Evolutionary conservation across 202 grass and related monocot genomes (phyloP).

Genomic region (Panicum virgatum): DNA sequence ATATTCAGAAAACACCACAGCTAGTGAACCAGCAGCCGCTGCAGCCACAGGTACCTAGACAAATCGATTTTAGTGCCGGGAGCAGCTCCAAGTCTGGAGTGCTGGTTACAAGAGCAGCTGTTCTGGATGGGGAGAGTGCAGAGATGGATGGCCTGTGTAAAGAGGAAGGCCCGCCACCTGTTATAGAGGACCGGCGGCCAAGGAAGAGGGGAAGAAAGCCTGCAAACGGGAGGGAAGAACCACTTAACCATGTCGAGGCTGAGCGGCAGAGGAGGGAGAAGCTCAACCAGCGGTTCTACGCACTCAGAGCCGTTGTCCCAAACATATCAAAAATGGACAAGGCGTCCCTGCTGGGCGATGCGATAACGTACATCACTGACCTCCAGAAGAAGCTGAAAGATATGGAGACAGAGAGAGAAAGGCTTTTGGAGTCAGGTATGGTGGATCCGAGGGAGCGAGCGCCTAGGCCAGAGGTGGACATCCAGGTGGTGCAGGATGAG

Average conservation of each 20-base stretch:
- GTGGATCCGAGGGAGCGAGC: constrained; percentile 37
- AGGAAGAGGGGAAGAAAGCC: constrained; percentile 96
- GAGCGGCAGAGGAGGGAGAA: constrained; percentile 97
- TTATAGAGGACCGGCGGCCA: constrained; percentile 64
- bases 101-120: constrained; percentile 50
- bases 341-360: constrained; percentile 87
- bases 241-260: constrained; percentile 95
- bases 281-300: constrained; percentile 94
- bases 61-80: constrained; percentile 87
- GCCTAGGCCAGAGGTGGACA: constrained; percentile 67
- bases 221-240: constrained; percentile 88
- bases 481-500: constrained; percentile 80
- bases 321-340: constrained; percentile 99
- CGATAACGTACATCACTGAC: constrained; percentile 90
- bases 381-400: constrained; percentile 94
- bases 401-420: constrained; percentile 79
- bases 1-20: constrained; percentile 42
- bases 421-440: constrained; percentile 47
- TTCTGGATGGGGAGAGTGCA: constrained; percentile 55
- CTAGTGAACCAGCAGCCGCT: constrained; percentile 49
- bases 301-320: constrained; percentile 80
- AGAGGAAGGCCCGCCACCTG: constrained; percentile 46
- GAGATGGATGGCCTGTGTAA: constrained; percentile 75
- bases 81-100: constrained; percentile 57
- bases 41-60: constrained; percentile 62